Percentiles rank a stretch among this genome's conserved stretches.
These are phyloP conservation scores for Exobasidium rhododendri DNA, from an alignment of 1,284 basidiomycete genomes.

Conservation along the genomic window DNA sequence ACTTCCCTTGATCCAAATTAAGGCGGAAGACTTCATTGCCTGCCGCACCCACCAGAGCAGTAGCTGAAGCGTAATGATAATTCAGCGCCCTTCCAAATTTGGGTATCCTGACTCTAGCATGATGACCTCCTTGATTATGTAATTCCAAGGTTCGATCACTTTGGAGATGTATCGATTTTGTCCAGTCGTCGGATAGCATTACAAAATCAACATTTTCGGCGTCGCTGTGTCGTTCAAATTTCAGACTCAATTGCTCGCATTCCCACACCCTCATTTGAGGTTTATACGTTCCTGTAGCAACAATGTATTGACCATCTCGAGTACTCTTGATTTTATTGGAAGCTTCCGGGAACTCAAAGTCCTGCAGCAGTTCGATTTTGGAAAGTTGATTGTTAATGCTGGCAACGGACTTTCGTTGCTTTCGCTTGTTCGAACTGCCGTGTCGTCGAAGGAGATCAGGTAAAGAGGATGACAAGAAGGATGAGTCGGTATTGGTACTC, in stretches of 20 bases:
- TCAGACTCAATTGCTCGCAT: conserved; percentile 83
- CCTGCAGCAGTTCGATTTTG: conserved; percentile 61
- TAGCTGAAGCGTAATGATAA: conserved; percentile 81
- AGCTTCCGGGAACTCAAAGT: conserved; percentile 95
- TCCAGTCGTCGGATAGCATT: conserved; percentile 97
- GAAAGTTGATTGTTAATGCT: conserved; percentile 31
- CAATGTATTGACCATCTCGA: conserved; percentile 81
- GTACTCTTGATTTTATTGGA: conserved; percentile 88
- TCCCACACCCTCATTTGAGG: conserved; percentile 97
- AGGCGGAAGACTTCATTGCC: conserved; percentile 86
- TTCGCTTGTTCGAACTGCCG: conserved; percentile 51
- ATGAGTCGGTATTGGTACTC: conserved; percentile 21
- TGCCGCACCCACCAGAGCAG: conserved; percentile 72
- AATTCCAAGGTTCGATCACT: conserved; percentile 90
- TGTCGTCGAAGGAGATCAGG: conserved; percentile 49
- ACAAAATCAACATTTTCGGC: conserved; percentile 96
- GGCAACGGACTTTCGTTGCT: conserved; percentile 28
- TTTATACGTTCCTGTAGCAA: conserved; percentile 97
- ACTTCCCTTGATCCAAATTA: conserved; percentile 92
- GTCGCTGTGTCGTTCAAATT: conserved; percentile 94
- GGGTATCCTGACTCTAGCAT: conserved; percentile 89
- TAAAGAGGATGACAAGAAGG: conserved; percentile 50
- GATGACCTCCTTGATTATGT: conserved; percentile 88
- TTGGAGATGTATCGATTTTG: conserved; percentile 95
- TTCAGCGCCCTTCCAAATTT: conserved; percentile 85